phyloP scores from a whole-genome alignment of 768 basidiomycete genomes.

The Termitomyces sp. region DNA sequence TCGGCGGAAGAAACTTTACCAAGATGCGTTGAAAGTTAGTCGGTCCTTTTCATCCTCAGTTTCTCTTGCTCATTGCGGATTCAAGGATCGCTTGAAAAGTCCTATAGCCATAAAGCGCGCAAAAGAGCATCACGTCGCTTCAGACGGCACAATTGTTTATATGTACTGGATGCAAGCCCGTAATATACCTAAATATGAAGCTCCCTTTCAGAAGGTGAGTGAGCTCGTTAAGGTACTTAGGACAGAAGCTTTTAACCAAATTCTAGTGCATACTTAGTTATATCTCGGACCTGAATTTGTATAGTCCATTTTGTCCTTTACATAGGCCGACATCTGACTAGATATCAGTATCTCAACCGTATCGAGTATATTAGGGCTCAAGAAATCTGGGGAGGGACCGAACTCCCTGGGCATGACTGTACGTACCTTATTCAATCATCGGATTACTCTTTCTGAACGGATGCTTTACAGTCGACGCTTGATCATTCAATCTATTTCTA shows the following conservation, averaged over 20 bases:
- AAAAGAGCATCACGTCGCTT: constrained; percentile 32
- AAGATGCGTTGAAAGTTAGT: constrained; percentile 26
- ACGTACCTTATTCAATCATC: constrained; percentile 20
- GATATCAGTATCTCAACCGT: constrained; percentile 52
- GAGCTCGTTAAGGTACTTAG: not conserved
- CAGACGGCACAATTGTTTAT: constrained; percentile 45
- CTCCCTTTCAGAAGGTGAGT: constrained; percentile 73
- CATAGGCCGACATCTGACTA: constrained; percentile 5
- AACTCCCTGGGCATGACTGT: constrained; percentile 59
- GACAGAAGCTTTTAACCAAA: not conserved
- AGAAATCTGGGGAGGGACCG: constrained; percentile 44
- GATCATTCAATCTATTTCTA: constrained; percentile 84
- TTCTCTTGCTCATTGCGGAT: not conserved
- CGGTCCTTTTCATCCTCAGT: not conserved
- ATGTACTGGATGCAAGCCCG: constrained; percentile 84
- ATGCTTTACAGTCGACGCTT: constrained; percentile 51
- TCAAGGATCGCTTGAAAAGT: constrained; percentile 61
- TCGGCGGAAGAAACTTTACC: constrained; percentile 28
- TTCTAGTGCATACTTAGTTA: constrained; percentile 74
- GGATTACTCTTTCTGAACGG: constrained; percentile 1
- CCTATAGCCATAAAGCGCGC: constrained; percentile 67
- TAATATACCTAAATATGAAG: constrained; percentile 59
- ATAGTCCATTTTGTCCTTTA: constrained; percentile 17
- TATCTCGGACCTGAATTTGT: constrained; percentile 79
- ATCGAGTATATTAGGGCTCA: constrained; percentile 50